Evolutionary conservation across 106 monocot genomes (phyloP).

Genomic region (Dendrobium chrysotoxum): DNA sequence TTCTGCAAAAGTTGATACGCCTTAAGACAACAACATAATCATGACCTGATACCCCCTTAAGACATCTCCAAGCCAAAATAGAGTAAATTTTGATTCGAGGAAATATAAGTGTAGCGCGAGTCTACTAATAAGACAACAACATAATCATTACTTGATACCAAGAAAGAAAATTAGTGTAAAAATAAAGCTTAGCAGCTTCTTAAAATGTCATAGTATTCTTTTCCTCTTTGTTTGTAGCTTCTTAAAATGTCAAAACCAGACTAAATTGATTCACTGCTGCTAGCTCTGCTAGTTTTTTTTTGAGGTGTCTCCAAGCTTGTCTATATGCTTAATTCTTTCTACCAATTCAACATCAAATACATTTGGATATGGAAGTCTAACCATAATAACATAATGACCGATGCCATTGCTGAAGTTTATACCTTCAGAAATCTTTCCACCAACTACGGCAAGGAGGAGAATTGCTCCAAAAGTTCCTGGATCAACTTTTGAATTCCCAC

Average conservation of each 20-base stretch:
- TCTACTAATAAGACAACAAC: conserved; percentile 89
- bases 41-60: too few relatives aligned
- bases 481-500: neutral
- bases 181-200: too few relatives aligned
- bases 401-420: conserved; percentile 97
- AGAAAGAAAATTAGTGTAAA: neutral
- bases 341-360: conserved; percentile 80
- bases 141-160: conserved; percentile 76
- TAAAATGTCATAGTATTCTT: conserved; percentile 73
- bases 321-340: conserved; percentile 89
- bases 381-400: conserved; percentile 88
- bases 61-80: too few relatives aligned
- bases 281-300: neutral
- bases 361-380: conserved; percentile 93
- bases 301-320: conserved; percentile 35
- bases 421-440: conserved; percentile 94
- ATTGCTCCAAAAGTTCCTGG: conserved; percentile 48
- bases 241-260: conserved; percentile 70
- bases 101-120: conserved; percentile 45
- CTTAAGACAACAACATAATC: too few relatives aligned
- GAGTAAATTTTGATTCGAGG: conserved; percentile 23
- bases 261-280: conserved; percentile 15
- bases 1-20: too few relatives aligned
- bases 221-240: conserved; percentile 65
- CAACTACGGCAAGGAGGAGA: conserved; percentile 87